These are phyloP conservation scores for Apiotrichum gamsii DNA, from an alignment of 1,284 basidiomycete species.

Conservation along the genomic window DNA sequence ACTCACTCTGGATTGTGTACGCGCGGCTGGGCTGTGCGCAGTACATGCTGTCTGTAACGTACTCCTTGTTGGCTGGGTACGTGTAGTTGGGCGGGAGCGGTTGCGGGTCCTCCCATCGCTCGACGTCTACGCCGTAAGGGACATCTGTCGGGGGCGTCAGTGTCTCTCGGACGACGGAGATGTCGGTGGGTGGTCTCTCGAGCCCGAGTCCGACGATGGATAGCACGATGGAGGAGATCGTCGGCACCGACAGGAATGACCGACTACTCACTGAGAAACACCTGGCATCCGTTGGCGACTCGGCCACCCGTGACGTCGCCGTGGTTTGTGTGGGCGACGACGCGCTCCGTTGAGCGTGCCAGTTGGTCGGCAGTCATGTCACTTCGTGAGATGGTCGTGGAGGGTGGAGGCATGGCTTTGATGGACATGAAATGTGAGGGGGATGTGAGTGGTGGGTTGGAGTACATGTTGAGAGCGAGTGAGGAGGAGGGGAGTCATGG, in stretches of 20 bases:
- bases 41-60: slow-evolving; percentile 54
- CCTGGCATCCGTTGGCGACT: slow-evolving; percentile 29
- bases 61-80: slow-evolving; percentile 58
- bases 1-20: slow-evolving; percentile 49
- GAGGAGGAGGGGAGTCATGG: too few species aligned
- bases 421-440: too few species aligned
- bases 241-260: too few species aligned
- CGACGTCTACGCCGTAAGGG: slow-evolving; percentile 61
- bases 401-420: too few species aligned
- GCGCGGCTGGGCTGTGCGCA: slow-evolving; percentile 32
- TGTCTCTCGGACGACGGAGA: too few species aligned
- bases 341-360: slow-evolving; percentile 19
- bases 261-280: slow-evolving; percentile 32
- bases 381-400: too few species aligned
- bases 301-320: slow-evolving; percentile 29
- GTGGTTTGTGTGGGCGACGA: slow-evolving; percentile 20
- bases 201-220: too few species aligned
- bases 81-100: slow-evolving; percentile 54
- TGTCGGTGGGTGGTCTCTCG: too few species aligned
- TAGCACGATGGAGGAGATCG: too few species aligned
- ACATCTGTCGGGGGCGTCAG: slow-evolving; percentile 59
- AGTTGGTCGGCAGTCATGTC: slow-evolving; percentile 38
- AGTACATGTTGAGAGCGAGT: background rate
- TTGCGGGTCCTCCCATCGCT: slow-evolving; percentile 58
- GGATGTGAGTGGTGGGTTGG: background rate